Evolutionary conservation across 2,329 filamentous ascomycete genomes (phyloP).

Genomic region (Nannizzia gypsea): DNA sequence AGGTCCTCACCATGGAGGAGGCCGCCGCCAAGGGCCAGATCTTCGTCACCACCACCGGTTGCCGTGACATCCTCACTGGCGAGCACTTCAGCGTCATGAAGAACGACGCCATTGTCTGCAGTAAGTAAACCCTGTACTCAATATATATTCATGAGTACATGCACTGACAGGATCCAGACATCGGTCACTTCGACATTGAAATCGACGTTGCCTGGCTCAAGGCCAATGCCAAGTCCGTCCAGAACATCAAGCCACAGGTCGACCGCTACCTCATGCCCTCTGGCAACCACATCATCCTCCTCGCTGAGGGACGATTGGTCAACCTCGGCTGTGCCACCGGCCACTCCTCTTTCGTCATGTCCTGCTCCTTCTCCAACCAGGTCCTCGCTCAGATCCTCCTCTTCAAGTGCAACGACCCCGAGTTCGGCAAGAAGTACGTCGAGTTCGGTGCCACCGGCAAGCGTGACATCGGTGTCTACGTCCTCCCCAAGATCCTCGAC

Average conservation of each 20-base stretch:
- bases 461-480: slow-evolving; percentile 86
- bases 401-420: slow-evolving; percentile 81
- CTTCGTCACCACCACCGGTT: slow-evolving; percentile 98
- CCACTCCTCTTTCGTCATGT: slow-evolving; percentile 99
- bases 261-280: slow-evolving; percentile 92
- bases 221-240: slow-evolving; percentile 81
- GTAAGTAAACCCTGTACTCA: slow-evolving; percentile 38
- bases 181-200: slow-evolving; percentile 99
- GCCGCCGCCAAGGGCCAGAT: slow-evolving; percentile 82
- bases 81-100: slow-evolving; percentile 89
- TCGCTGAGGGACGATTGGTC: slow-evolving; percentile 96
- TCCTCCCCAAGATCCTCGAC: slow-evolving; percentile 96
- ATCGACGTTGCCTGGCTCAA: slow-evolving; percentile 99
- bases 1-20: slow-evolving; percentile 98
- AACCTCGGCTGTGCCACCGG: slow-evolving; percentile 98
- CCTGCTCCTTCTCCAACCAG: slow-evolving; percentile 99
- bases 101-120: slow-evolving; percentile 99
- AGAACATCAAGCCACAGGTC: slow-evolving; percentile 99
- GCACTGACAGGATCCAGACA: slow-evolving; percentile 46
- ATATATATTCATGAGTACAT: not conserved
- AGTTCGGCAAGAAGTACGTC: slow-evolving; percentile 84
- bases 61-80: slow-evolving; percentile 91
- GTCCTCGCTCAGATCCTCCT: slow-evolving; percentile 98
- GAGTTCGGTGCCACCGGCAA: slow-evolving; percentile 90
- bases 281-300: slow-evolving; percentile 94